Conservation (phyloP, 805 yeast species). For the Saccharomycopsis fermentans region DNA sequence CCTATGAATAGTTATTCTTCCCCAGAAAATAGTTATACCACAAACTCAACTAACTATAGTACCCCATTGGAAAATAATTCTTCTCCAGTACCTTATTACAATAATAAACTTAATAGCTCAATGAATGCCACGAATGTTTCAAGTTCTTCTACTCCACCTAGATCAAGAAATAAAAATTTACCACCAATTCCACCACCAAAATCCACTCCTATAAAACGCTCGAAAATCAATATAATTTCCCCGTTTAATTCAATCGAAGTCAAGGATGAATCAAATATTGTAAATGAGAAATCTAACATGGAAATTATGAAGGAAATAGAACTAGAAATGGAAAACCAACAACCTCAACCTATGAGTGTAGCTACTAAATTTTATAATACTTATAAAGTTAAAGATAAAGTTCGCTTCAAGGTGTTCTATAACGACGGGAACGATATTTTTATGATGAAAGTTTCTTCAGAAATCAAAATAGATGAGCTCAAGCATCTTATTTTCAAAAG, state of each 20-base stretch:
- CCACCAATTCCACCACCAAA: slow-evolving; percentile 18
- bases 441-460: slow-evolving; percentile 15
- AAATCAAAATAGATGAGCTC: slow-evolving; percentile 9
- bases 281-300: slow-evolving; percentile 8
- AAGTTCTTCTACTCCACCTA: neutral
- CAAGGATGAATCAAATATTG: slow-evolving; percentile 2
- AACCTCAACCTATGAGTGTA: neutral
- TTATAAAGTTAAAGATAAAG: neutral
- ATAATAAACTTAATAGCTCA: neutral
- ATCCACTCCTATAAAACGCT: slow-evolving; percentile 7
- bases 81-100: neutral
- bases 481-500: slow-evolving; percentile 13
- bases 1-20: neutral
- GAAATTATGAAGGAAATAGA: slow-evolving; percentile 18
- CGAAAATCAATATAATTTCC: slow-evolving; percentile 1
- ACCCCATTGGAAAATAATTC: neutral
- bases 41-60: neutral
- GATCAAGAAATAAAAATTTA: slow-evolving; percentile 14
- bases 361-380: neutral
- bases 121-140: too few relatives aligned
- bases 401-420: slow-evolving; percentile 14
- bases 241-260: slow-evolving; percentile 12
- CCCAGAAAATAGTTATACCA: neutral
- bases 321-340: slow-evolving; percentile 8
- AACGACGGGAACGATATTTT: slow-evolving; percentile 19